Conservation (phyloP, 202 grass and related monocot genomes). For the Dendrocalamus latiflorus region DNA sequence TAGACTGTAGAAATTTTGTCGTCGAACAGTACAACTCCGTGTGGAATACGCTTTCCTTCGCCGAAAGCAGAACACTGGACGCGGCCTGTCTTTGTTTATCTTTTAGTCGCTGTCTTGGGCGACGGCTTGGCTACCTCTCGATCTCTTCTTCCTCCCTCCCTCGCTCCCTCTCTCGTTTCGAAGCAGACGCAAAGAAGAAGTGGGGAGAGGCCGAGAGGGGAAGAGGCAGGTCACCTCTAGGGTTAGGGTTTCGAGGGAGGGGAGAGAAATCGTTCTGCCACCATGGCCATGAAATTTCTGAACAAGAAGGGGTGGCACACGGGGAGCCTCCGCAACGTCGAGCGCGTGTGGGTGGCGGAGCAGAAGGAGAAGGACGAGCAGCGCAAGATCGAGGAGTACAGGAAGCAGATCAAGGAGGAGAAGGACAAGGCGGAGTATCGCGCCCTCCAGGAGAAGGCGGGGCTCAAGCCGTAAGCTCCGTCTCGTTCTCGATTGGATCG, state of each 20-base stretch:
- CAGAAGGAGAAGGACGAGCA: conserved; percentile 90
- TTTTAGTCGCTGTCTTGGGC: not conserved
- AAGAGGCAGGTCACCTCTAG: not conserved
- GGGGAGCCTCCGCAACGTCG: conserved; percentile 90
- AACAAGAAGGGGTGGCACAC: conserved; percentile 99
- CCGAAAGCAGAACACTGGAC: accelerated
- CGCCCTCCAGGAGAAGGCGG: conserved; percentile 83
- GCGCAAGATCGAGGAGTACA: conserved; percentile 89
- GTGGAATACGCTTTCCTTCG: not conserved
- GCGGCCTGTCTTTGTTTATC: not conserved
- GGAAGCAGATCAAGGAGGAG: conserved; percentile 95
- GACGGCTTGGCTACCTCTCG: not conserved
- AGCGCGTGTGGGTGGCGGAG: conserved; percentile 97
- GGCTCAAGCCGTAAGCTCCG: conserved; percentile 65
- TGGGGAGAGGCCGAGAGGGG: not conserved
- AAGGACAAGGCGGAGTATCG: conserved; percentile 86
- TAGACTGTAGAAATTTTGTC: not conserved
- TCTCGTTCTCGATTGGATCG: not conserved
- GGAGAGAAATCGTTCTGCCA: not conserved
- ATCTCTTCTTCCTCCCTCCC: not conserved
- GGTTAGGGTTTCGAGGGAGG: conserved; percentile 1
- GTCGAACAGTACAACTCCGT: not conserved
- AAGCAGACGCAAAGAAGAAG: conserved; percentile 7
- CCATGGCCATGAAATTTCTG: conserved; percentile 88
- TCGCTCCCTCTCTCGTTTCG: too few relatives aligned